These are phyloP conservation scores for Ogataea nakhonphanomensis DNA, from an alignment of 805 yeast genomes.

Conservation along the genomic window DNA sequence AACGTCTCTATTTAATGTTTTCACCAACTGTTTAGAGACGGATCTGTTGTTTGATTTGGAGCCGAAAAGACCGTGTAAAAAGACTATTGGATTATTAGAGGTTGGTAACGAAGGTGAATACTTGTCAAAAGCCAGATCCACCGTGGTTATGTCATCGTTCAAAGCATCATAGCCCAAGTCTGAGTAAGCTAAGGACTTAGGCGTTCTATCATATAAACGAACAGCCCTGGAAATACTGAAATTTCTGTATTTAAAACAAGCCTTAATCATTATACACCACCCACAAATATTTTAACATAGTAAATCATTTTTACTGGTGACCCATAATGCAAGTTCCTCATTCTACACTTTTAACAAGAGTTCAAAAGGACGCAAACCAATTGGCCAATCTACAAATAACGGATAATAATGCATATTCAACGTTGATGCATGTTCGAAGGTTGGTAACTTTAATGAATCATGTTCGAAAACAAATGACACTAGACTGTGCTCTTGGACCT, in stretches of 20 bases:
- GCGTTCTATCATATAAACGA: slow-evolving; percentile 28
- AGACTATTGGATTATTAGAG: slow-evolving; percentile 54
- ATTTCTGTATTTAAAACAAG: background rate
- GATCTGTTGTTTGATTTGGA: slow-evolving; percentile 75
- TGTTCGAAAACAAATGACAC: slow-evolving; percentile 12
- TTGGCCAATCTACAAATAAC: background rate
- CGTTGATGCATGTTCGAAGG: slow-evolving; percentile 7
- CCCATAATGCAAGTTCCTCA: background rate
- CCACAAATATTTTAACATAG: background rate
- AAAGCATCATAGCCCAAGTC: slow-evolving; percentile 22
- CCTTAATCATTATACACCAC: background rate
- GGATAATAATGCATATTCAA: background rate
- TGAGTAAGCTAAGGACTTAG: slow-evolving; percentile 19
- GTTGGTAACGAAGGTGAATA: slow-evolving; percentile 22
- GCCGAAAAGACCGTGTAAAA: slow-evolving; percentile 90
- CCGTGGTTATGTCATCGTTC: slow-evolving; percentile 44
- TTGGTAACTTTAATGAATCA: slow-evolving; percentile 15
- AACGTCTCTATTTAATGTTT: slow-evolving; percentile 49
- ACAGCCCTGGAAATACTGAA: background rate
- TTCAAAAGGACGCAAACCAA: slow-evolving; percentile 2
- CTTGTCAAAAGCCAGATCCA: slow-evolving; percentile 52
- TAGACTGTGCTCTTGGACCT: no score
- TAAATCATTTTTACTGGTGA: background rate
- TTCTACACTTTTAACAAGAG: background rate
- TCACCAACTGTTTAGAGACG: slow-evolving; percentile 60